Conservation (phyloP, 345 rosid species). For the Eucalyptus tenuipes region DNA sequence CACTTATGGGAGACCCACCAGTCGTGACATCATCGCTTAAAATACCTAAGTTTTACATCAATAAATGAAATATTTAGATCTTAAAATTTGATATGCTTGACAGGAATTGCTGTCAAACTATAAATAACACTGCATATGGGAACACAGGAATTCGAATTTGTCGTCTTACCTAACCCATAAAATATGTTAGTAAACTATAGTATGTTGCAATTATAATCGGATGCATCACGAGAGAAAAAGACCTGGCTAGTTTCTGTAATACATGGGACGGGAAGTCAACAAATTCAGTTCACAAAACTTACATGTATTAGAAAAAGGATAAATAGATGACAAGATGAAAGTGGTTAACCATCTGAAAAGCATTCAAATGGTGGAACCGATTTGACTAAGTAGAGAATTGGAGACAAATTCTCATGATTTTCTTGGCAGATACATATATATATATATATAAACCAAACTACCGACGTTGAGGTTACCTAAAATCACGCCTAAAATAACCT, state of each 20-base stretch:
- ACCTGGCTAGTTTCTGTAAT: background rate
- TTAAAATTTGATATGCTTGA: background rate
- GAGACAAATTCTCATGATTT: background rate
- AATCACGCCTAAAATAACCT: constrained; percentile 3
- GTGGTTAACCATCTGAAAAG: background rate
- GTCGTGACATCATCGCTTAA: background rate
- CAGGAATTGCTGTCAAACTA: background rate
- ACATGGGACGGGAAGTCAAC: background rate
- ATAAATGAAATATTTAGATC: background rate
- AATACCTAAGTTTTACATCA: background rate
- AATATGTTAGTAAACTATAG: background rate
- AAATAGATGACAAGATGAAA: background rate
- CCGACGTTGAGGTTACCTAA: background rate
- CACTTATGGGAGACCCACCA: background rate
- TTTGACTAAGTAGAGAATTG: background rate
- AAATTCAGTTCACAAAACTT: background rate
- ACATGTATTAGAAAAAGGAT: background rate
- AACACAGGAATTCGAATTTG: background rate
- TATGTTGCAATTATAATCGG: background rate
- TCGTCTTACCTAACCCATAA: background rate
- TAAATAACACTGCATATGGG: background rate
- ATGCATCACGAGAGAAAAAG: background rate
- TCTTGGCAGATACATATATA: background rate
- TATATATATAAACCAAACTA: background rate
- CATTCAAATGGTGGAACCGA: background rate